These are phyloP conservation scores for Mrakiaceae sp. DNA, from an alignment of 1,284 basidiomycete genomes.

Conservation along the genomic window DNA sequence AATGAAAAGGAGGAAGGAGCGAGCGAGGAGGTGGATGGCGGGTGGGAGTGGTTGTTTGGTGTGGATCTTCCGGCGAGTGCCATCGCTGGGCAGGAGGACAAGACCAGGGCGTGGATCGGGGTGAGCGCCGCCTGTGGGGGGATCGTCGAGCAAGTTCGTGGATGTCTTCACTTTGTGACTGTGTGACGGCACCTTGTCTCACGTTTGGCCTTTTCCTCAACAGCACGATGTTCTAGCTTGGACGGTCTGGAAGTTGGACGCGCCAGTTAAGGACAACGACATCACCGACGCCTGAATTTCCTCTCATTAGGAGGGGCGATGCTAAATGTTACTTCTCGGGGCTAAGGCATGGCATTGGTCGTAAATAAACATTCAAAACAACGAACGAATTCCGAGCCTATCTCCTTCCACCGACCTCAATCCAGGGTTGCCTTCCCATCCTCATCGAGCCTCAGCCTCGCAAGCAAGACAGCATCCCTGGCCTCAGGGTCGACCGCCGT, in stretches of 20 bases:
- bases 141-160: conserved; percentile 25
- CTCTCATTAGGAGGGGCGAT: no score
- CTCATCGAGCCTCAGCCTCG: no score
- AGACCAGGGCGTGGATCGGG: conserved; percentile 22
- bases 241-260: conserved; percentile 14
- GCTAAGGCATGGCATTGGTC: no score
- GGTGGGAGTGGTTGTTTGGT: conserved; percentile 19
- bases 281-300: background rate
- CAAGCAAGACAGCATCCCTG: no score
- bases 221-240: conserved; percentile 20
- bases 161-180: background rate
- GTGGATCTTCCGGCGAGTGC: conserved; percentile 16
- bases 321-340: no score
- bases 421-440: no score
- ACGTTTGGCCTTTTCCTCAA: background rate
- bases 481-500: no score
- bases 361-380: no score
- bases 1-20: conserved; percentile 8
- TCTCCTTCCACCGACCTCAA: no score
- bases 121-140: conserved; percentile 26
- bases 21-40: background rate
- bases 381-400: no score
- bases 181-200: background rate
- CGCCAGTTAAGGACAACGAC: background rate
- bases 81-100: background rate